Evolutionary conservation across 148 eudicot genomes (phyloP).

Genomic region (Nyssa sinensis): DNA sequence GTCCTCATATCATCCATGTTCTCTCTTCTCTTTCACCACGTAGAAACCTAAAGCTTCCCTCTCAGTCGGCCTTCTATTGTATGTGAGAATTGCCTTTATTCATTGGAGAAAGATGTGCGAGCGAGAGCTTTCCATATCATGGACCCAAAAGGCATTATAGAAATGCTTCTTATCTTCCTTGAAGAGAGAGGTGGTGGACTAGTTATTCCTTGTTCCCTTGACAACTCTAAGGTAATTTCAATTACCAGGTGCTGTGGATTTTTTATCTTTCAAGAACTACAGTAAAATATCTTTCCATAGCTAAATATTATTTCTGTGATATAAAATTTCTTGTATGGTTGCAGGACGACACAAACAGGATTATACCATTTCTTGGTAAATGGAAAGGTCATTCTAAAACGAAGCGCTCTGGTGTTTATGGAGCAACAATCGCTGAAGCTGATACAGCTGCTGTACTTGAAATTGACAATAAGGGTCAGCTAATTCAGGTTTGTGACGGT

Average conservation of each 20-base stretch:
- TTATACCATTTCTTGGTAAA: constrained; percentile 72
- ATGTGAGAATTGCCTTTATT: constrained; percentile 86
- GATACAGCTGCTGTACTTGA: constrained; percentile 62
- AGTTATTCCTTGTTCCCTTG: constrained; percentile 51
- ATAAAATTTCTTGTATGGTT: constrained; percentile 16
- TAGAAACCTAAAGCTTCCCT: constrained; percentile 91
- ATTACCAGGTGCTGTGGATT: not conserved
- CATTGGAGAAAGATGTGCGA: constrained; percentile 65
- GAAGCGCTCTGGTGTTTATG: constrained; percentile 92
- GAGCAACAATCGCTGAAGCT: constrained; percentile 82
- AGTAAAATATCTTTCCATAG: not conserved
- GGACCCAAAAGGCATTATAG: constrained; percentile 77
- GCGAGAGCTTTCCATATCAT: constrained; percentile 89
- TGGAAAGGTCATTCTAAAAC: constrained; percentile 89
- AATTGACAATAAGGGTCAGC: constrained; percentile 58
- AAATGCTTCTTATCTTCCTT: constrained; percentile 84
- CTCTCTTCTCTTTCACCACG: constrained; percentile 1
- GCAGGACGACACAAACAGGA: constrained; percentile 52
- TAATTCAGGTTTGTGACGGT: constrained; percentile 61
- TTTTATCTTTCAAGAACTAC: not conserved
- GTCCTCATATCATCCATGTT: not conserved
- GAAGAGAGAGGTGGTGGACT: constrained; percentile 57
- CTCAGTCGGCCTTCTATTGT: constrained; percentile 82
- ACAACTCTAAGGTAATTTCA: constrained; percentile 40
- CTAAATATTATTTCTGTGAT: not conserved